Percentiles rank a stretch among this genome's conserved stretches.
phyloP scores from a whole-genome alignment of 768 basidiomycete species.

The Panaeolus cyanescens region DNA sequence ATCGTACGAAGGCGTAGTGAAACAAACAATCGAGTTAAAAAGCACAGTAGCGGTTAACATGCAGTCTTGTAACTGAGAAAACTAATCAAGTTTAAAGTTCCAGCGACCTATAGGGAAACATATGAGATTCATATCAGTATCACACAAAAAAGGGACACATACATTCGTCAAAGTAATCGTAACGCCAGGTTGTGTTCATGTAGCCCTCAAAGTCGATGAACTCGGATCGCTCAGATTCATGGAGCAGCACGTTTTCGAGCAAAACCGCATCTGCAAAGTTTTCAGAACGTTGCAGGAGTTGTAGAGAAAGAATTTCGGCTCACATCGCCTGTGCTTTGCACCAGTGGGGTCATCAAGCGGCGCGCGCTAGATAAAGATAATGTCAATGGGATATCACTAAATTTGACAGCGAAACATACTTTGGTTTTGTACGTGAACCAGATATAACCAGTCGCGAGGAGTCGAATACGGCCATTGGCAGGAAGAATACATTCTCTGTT shows the following conservation, averaged over 20 bases:
- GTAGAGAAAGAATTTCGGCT: not conserved
- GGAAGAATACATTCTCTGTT: conserved; percentile 21
- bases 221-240: conserved; percentile 24
- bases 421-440: conserved; percentile 28
- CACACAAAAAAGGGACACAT: not conserved
- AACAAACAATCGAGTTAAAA: not conserved
- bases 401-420: conserved; percentile 3
- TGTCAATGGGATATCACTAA: not conserved
- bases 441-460: conserved; percentile 25
- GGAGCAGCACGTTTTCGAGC: conserved; percentile 25
- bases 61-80: no score
- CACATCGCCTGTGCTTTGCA: conserved; percentile 25
- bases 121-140: conserved; percentile 3
- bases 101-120: conserved; percentile 16
- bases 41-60: no score
- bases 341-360: conserved; percentile 25
- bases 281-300: not conserved
- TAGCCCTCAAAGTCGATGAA: conserved; percentile 26
- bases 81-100: conserved; percentile 16
- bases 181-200: conserved; percentile 26
- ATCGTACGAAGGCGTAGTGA: no score
- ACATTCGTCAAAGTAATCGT: conserved; percentile 29
- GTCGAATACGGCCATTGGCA: conserved; percentile 23
- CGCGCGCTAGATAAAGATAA: conserved; percentile 16
- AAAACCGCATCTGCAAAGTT: conserved; percentile 20